Evolutionary conservation across 345 rosid species (phyloP).

Genomic region (Eucalyptus cloeziana): DNA sequence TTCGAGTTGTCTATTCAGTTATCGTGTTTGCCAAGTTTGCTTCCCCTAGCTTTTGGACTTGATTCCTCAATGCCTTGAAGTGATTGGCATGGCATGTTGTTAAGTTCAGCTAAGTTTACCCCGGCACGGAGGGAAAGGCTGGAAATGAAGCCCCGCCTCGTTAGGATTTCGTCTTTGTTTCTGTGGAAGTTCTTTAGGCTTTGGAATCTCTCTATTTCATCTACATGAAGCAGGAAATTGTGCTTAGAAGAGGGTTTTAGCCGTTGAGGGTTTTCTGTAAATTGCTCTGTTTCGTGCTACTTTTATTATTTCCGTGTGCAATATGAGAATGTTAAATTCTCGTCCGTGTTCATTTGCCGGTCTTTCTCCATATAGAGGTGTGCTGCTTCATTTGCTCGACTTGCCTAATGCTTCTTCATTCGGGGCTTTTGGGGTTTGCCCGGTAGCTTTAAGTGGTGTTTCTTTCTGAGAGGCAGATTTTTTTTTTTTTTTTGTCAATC

Average conservation of each 20-base stretch:
- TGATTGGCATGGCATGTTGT: too few relatives aligned
- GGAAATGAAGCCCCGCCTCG: background rate
- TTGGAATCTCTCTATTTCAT: background rate
- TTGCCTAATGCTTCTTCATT: background rate
- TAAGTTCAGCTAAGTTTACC: too few relatives aligned
- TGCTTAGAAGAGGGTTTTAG: background rate
- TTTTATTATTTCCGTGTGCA: background rate
- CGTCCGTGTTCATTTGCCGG: too few relatives aligned
- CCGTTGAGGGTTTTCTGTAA: background rate
- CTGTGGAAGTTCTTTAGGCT: background rate
- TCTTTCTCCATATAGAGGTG: too few relatives aligned
- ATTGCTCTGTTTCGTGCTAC: background rate
- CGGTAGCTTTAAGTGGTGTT: background rate
- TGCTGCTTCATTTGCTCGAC: background rate
- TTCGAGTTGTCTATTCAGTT: too few relatives aligned
- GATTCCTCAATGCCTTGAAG: too few relatives aligned
- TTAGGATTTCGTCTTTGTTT: background rate
- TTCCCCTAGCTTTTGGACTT: too few relatives aligned
- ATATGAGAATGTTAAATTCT: background rate
- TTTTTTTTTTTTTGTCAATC: too few relatives aligned
- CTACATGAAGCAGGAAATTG: background rate
- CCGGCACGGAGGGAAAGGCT: background rate
- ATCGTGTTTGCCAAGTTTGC: too few relatives aligned
- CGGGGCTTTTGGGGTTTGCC: background rate
- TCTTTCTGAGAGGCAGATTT: background rate